Conservation (phyloP, 768 basidiomycete genomes). For the Saitozyma podzolica region DNA sequence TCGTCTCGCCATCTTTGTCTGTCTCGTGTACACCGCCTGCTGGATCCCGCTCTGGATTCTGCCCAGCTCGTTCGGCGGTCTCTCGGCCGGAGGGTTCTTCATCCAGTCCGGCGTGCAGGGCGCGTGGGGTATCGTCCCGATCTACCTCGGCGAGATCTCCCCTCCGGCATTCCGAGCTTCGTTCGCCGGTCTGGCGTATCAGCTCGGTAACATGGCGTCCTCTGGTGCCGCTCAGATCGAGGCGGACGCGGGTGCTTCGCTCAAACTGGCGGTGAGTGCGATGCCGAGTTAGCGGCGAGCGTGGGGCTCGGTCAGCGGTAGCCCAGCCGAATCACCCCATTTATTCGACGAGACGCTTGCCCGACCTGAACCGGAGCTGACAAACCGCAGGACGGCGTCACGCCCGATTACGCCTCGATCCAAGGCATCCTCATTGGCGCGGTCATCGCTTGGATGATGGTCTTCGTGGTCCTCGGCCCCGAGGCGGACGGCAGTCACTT, state of each 20-base stretch:
- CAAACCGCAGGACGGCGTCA: conserved; percentile 43
- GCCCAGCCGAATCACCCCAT: no score
- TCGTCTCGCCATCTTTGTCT: conserved; percentile 61
- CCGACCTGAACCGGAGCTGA: no score
- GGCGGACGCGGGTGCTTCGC: conserved; percentile 64
- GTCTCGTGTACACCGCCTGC: conserved; percentile 30
- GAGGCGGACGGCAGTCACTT: conserved; percentile 81
- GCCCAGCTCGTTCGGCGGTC: conserved; percentile 65
- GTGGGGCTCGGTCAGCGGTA: no score
- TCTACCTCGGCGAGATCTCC: conserved; percentile 77
- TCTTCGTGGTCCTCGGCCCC: conserved; percentile 76
- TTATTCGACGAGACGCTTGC: no score
- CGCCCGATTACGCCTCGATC: conserved; percentile 69
- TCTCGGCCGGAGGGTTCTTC: conserved; percentile 76
- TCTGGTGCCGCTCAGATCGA: conserved; percentile 78
- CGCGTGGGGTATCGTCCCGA: conserved; percentile 85
- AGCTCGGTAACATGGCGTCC: conserved; percentile 62
- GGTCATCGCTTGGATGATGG: conserved; percentile 72
- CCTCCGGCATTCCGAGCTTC: conserved; percentile 86
- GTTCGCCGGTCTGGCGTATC: conserved; percentile 70
- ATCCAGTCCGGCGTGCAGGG: conserved; percentile 87
- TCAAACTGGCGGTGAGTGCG: conserved; percentile 53
- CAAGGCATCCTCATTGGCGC: conserved; percentile 86
- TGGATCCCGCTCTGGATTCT: conserved; percentile 73
- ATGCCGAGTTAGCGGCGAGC: no score